Conservation (phyloP, 306 rosid species). For the Mimosa pudica region DNA sequence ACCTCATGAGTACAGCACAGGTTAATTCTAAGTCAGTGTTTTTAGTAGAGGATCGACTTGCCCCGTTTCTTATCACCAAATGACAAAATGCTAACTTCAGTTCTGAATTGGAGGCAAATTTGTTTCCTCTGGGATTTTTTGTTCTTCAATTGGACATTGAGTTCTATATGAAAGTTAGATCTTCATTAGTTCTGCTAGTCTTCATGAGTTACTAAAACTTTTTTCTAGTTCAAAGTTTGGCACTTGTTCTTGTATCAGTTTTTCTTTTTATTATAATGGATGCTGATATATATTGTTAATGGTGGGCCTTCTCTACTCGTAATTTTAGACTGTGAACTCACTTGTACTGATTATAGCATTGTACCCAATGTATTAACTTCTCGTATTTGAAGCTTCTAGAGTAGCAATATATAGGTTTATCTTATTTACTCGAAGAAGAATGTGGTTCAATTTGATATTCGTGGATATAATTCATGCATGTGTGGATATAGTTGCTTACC, state of each 20-base stretch:
- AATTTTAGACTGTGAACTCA: background rate
- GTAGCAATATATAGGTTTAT: background rate
- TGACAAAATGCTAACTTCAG: background rate
- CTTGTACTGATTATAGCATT: background rate
- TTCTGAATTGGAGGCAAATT: background rate
- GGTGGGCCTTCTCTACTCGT: background rate
- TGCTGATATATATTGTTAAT: background rate
- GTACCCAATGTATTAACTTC: background rate
- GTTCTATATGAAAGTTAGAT: background rate
- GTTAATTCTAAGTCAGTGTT: conserved; percentile 22
- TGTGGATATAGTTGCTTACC: conserved; percentile 16
- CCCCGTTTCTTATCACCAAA: background rate
- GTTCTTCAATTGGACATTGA: background rate
- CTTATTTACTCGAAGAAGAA: background rate
- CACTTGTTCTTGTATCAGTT: background rate
- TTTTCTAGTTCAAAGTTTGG: background rate
- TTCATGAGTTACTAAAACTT: background rate
- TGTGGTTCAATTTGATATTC: conserved; percentile 20
- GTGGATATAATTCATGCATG: background rate
- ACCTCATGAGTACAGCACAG: conserved; percentile 86
- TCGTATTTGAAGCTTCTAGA: conserved; percentile 3
- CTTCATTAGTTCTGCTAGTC: background rate
- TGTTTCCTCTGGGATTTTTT: background rate
- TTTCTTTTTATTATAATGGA: background rate
- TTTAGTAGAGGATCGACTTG: background rate